Base-by-base conservation (phyloP, 2,329 filamentous ascomycete species). In the Colletotrichum camelliae region DNA sequence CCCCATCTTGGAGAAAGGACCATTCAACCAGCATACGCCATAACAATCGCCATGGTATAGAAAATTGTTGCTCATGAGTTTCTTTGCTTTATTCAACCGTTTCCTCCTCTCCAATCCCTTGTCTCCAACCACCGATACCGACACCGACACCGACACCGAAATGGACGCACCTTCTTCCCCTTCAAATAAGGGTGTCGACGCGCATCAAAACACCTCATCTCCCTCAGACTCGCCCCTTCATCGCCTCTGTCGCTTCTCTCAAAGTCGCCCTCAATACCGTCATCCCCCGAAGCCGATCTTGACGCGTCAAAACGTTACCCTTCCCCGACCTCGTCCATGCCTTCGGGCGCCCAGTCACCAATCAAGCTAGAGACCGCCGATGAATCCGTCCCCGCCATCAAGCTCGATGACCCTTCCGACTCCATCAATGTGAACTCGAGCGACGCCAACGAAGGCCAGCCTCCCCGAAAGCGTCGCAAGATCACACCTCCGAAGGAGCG, bases 381-480 rank as follows among this genome's bases (percentile, higher is more conserved):
- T n/a, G 83, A 84, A 37, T 66, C 70, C 70, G 39, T 75, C 39
- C 75, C 74, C 48, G 74, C 62, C 21, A 82, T 83, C 71, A 84
- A 84, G 74, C 81, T 82, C 15, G 70, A 76, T 29, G 58, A 64
- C 48, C 24, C 66, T 27, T n/a, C 74, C 64, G 77, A 78, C 35
- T 77, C 77, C 4, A 78, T 78, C 67, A 72, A 76, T 18, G 75
- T 78, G 62, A 78, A 58, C 57, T 78, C 80, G 60, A 83, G 83
- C 29, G 92, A 94, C 80, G 92, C 91, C 67, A 90, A 89, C 27
- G 92, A 94, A 80, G 92, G 91, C 67, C 91, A 89, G 62, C 92
- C 93, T 48, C 94, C 95, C 37, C 87, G 92, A 70, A 98, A 97
- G 88, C 94, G 94, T 84, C 92, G 94, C 81, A 93, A 92, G 82